Base-by-base conservation (phyloP, 2,329 filamentous ascomycete species). In the Alternaria incomplexa region DNA sequence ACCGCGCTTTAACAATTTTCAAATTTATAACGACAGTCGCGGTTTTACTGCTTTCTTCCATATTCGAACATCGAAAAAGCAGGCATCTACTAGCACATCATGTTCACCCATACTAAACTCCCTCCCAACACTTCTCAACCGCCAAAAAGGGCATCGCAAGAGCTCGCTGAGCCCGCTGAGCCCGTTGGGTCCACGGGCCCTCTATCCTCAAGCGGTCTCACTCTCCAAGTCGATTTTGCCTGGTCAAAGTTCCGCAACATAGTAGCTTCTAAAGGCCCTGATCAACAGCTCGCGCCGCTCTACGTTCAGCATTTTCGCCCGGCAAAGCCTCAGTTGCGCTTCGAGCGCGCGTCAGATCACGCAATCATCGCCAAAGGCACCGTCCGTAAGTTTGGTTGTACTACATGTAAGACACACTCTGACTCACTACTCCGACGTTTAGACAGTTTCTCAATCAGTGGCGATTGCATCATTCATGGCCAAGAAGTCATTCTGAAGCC, bases 231-330 rank as follows among this genome's bases (percentile, higher is more conserved):
- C 5, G 63, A 67, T 47, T 73, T 70, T 30, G 52, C 61, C 3
- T 72, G 70, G 70, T 62, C 58, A 47, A 70, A 70, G 30, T 72
- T 72, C 52, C 65, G 56, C 15, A 72, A 71, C 40, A 46, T 48
- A 13, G 56, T 72, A 32, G 63, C 56, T 56, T 60, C 65, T 22
- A 67, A 65, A 32, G 63, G 61, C 11, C 51, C 56, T 50, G 46
- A 57, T 10, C 45, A 46, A 36, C 47, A 54, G 3, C 59, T 67
- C 13, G 62, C 56, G 2, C 64, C 67, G 13, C 32, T 71, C 15
- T 72, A 72, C 60, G 62, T 64, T 25, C 69, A 71, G 48, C 64
- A 69, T 43, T 71, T 70, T 45, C 67, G 65, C 25, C 60, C 65
- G 15, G 58, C 60, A 28, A 70, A 72, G 23, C 70, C 70, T 2